phyloP scores from a whole-genome alignment of 139 green algal species.

The Chlamydomonas sp. region DNA sequence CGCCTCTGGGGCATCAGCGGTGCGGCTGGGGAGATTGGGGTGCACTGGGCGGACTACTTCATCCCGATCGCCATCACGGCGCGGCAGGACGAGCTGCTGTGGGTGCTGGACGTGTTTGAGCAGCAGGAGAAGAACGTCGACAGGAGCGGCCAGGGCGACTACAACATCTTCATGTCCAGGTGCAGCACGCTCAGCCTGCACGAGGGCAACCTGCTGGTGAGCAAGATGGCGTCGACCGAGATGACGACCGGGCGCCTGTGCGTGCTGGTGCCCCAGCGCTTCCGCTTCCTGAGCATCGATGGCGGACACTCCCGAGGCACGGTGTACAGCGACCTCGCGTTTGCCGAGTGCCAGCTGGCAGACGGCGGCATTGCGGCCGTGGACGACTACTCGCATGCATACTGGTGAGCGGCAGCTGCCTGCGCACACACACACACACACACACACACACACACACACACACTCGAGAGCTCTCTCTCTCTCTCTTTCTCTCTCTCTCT shows the following conservation, averaged over 20 bases:
- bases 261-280: neutral
- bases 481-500: no score
- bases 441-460: no score
- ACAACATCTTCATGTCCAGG: conserved; percentile 9
- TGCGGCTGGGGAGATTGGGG: conserved; percentile 22
- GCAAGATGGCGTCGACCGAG: neutral
- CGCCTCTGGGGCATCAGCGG: conserved; percentile 16
- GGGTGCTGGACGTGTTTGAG: conserved; percentile 25
- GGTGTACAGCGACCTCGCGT: conserved; percentile 17
- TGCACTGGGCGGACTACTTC: conserved; percentile 20
- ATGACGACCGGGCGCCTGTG: conserved; percentile 11
- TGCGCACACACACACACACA: no score
- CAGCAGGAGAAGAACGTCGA: conserved; percentile 19
- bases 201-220: neutral
- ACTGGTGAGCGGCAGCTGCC: neutral
- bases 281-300: conserved; percentile 19
- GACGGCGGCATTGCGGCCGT: conserved; percentile 16
- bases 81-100: conserved; percentile 4
- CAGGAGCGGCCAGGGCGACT: conserved; percentile 9
- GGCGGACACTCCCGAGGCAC: conserved; percentile 22
- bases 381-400: conserved; percentile 18
- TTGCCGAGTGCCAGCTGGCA: conserved; percentile 14
- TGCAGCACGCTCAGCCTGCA: conserved; percentile 1
- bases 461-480: no score
- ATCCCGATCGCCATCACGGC: conserved; percentile 17